A percentile compares a stretch with the other conserved stretches of the same genome.
These are phyloP conservation scores for Hymenoscyphus salicellus DNA, from an alignment of 2,329 filamentous ascomycete species.

Conservation along the genomic window DNA sequence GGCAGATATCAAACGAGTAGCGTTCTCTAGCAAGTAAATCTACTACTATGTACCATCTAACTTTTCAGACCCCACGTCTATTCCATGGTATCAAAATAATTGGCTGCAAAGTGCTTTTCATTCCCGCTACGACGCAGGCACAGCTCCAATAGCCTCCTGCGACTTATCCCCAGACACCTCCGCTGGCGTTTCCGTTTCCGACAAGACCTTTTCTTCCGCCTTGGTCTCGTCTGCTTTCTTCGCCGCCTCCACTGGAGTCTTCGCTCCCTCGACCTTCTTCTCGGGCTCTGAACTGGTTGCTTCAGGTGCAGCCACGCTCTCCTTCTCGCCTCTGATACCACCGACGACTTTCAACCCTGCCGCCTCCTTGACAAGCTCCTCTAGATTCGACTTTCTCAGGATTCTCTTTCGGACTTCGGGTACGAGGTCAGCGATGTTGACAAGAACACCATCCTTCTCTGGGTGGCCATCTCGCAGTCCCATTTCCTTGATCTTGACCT, in stretches of 20 bases:
- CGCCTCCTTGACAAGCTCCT: constrained; percentile 29
- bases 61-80: not conserved
- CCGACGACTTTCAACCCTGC: constrained; percentile 34
- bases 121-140: constrained; percentile 27
- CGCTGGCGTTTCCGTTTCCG: constrained; percentile 20
- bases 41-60: not conserved
- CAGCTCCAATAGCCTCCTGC: constrained; percentile 26
- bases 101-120: not conserved
- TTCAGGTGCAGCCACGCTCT: constrained; percentile 12
- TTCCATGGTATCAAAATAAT: not conserved
- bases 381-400: constrained; percentile 35
- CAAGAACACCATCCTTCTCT: constrained; percentile 81
- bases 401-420: constrained; percentile 58
- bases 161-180: constrained; percentile 16
- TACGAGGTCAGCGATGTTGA: constrained; percentile 62
- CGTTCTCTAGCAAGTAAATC: not conserved
- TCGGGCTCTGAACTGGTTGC: not conserved
- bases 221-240: not conserved
- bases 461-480: constrained; percentile 77
- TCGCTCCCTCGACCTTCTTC: not conserved
- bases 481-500: constrained; percentile 86
- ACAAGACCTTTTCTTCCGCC: not conserved
- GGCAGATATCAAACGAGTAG: not conserved
- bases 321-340: constrained; percentile 30
- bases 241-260: not conserved